Evolutionary conservation across 306 rosid species (phyloP).

Genomic region (Styphnolobium japonicum): DNA sequence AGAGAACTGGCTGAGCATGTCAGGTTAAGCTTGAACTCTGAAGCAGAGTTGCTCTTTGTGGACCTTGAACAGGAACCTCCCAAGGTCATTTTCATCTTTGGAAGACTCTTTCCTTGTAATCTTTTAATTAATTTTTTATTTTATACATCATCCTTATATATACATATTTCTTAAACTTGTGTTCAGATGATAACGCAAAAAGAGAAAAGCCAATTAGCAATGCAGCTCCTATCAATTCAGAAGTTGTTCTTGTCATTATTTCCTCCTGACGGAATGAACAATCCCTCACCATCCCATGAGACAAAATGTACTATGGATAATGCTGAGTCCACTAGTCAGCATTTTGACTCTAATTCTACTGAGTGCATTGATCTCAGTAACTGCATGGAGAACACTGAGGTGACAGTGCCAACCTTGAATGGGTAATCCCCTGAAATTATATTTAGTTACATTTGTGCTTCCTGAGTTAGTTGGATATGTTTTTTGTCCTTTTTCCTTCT

Average conservation of each 20-base stretch:
- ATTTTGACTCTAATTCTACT: constrained; percentile 32
- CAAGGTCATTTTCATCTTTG: constrained; percentile 41
- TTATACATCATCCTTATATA: neutral
- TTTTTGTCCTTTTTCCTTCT: neutral
- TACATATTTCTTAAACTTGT: constrained; percentile 7
- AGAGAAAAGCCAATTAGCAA: constrained; percentile 48
- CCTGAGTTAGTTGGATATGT: neutral
- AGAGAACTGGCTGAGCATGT: constrained; percentile 49
- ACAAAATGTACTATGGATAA: constrained; percentile 10
- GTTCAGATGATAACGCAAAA: constrained; percentile 58
- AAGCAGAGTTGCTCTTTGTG: constrained; percentile 53
- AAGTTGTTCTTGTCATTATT: constrained; percentile 56
- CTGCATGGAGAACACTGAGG: constrained; percentile 65
- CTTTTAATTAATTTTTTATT: neutral
- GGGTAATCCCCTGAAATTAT: constrained; percentile 50
- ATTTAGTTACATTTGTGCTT: neutral
- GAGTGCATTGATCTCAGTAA: constrained; percentile 71
- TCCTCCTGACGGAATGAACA: constrained; percentile 30
- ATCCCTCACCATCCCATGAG: constrained; percentile 22
- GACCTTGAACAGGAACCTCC: constrained; percentile 81
- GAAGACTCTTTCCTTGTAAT: neutral
- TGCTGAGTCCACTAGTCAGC: constrained; percentile 19
- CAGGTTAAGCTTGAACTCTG: constrained; percentile 49
- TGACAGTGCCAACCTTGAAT: constrained; percentile 80
- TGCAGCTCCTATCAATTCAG: constrained; percentile 69